phyloP scores from a whole-genome alignment of 1,284 basidiomycete species.

The Puccinia hordei region DNA sequence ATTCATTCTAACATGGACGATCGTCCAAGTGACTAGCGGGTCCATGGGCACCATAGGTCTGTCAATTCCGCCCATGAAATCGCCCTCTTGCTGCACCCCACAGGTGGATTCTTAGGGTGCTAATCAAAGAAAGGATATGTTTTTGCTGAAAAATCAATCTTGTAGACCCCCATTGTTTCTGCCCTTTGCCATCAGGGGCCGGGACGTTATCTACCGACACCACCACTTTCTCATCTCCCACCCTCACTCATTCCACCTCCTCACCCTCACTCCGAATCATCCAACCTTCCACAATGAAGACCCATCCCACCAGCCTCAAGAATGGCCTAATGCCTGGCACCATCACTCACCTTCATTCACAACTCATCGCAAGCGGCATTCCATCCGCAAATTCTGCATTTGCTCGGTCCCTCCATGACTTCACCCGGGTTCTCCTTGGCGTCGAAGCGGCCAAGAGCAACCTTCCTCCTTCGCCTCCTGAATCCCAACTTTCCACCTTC shows the following conservation, averaged over 20 bases:
- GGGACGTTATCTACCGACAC: too few species aligned
- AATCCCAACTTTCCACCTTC: background rate
- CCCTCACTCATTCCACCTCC: too few species aligned
- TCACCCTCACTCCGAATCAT: background rate
- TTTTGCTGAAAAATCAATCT: too few species aligned
- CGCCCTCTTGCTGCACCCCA: too few species aligned
- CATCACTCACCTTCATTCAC: slow-evolving; percentile 2
- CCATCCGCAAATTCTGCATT: background rate
- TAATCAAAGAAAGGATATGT: too few species aligned
- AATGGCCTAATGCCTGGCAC: background rate
- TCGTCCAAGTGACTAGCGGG: background rate
- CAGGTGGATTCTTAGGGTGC: too few species aligned
- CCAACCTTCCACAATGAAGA: background rate
- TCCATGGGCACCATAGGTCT: too few species aligned
- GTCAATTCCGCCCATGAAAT: too few species aligned
- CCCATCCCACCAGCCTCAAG: background rate
- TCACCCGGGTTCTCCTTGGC: background rate
- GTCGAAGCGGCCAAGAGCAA: background rate
- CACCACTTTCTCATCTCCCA: too few species aligned
- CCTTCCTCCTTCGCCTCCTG: slow-evolving; percentile 6
- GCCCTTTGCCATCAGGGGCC: too few species aligned
- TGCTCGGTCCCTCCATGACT: background rate
- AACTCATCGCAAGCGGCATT: background rate
- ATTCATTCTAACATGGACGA: background rate
- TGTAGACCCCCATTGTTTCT: too few species aligned